Evolutionary conservation across 768 basidiomycete genomes (phyloP).

Genomic region (Melanogaster broomeanus): DNA sequence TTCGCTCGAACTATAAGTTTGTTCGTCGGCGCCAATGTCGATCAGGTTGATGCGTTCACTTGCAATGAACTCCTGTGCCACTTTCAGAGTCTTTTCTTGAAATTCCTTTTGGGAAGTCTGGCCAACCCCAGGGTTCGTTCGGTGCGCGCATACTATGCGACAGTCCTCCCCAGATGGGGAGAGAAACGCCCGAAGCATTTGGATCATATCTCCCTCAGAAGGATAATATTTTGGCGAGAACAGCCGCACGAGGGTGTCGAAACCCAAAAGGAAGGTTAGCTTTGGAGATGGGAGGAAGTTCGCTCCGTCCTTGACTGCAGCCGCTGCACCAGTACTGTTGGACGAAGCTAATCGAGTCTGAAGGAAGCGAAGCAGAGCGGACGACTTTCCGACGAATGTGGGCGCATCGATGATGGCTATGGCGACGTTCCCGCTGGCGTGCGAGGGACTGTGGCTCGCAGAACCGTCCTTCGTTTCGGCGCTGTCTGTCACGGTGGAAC

Average conservation of each 20-base stretch:
- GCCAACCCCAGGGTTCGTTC: slow-evolving; percentile 32
- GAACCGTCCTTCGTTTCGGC: not conserved
- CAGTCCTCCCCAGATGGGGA: slow-evolving; percentile 55
- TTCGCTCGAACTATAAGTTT: slow-evolving; percentile 67
- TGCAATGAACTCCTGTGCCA: slow-evolving; percentile 52
- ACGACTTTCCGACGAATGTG: slow-evolving; percentile 84
- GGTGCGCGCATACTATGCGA: slow-evolving; percentile 65
- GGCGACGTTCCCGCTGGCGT: slow-evolving; percentile 51
- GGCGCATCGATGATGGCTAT: slow-evolving; percentile 86
- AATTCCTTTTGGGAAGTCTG: slow-evolving; percentile 27
- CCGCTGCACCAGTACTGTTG: not conserved
- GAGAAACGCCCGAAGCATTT: slow-evolving; percentile 59
- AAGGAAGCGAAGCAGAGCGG: slow-evolving; percentile 54
- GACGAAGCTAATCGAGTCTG: slow-evolving; percentile 21
- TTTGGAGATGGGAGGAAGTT: slow-evolving; percentile 30
- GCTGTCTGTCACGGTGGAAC: not conserved
- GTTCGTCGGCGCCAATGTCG: slow-evolving; percentile 58
- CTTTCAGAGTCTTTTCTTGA: slow-evolving; percentile 29
- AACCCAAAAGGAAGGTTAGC: slow-evolving; percentile 75
- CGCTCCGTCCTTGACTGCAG: not conserved
- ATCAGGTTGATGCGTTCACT: slow-evolving; percentile 56
- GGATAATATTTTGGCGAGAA: slow-evolving; percentile 76
- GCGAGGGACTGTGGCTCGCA: not conserved
- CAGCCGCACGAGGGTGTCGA: slow-evolving; percentile 84
- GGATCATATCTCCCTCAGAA: slow-evolving; percentile 51